Evolutionary conservation across 2,329 filamentous ascomycete genomes (phyloP).

Genomic region (Raffaelea arxii): DNA sequence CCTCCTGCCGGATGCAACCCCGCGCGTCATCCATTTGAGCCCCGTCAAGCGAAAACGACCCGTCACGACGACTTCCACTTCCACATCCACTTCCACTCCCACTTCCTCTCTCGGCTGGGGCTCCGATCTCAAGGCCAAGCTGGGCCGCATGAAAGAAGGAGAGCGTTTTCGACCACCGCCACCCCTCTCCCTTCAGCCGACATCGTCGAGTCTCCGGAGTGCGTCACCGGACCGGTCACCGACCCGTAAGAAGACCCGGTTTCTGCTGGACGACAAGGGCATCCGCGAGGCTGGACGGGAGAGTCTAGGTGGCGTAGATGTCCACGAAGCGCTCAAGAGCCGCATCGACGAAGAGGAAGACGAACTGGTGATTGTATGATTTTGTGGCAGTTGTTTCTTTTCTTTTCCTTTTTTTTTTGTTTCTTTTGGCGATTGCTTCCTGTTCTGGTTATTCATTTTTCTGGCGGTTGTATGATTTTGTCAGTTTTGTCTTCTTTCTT

Average conservation of each 20-base stretch:
- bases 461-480: too few species aligned
- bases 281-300: constrained; percentile 70
- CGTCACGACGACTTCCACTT: constrained; percentile 33
- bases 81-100: constrained; percentile 16
- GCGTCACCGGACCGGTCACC: constrained; percentile 29
- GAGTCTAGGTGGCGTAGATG: constrained; percentile 51
- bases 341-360: constrained; percentile 35
- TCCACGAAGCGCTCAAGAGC: constrained; percentile 9
- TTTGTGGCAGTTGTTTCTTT: too few species aligned
- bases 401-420: too few species aligned
- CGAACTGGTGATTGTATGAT: constrained; percentile 39
- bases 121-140: constrained; percentile 41
- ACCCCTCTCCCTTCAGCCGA: background rate
- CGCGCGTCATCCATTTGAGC: constrained; percentile 42
- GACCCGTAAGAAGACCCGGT: constrained; percentile 65
- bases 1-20: constrained; percentile 21
- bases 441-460: too few species aligned
- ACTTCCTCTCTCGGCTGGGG: constrained; percentile 44
- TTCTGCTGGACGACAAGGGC: constrained; percentile 65
- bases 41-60: constrained; percentile 53
- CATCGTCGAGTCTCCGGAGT: background rate
- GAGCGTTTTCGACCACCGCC: constrained; percentile 17
- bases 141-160: constrained; percentile 52
- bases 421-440: background rate
- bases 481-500: background rate